Evolutionary conservation across 176 grass and related monocot species (phyloP).

Genomic region (Carex littledalei): DNA sequence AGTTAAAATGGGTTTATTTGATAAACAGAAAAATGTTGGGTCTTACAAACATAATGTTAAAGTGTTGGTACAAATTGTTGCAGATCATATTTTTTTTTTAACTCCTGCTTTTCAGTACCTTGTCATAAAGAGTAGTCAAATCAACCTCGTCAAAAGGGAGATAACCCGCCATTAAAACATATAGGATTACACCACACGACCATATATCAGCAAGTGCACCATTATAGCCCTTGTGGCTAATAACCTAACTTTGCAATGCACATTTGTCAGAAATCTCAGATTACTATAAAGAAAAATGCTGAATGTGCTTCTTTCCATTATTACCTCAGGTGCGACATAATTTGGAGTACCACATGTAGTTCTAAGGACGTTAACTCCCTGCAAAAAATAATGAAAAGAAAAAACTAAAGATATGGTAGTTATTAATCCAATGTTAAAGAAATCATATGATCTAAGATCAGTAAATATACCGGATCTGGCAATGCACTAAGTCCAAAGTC

Average conservation of each 20-base stretch:
- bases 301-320: not conserved
- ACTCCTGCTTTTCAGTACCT: constrained; percentile 34
- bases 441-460: constrained; percentile 18
- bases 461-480: constrained; percentile 59
- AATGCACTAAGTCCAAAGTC: constrained; percentile 95
- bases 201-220: constrained; percentile 94
- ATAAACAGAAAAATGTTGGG: not conserved
- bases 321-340: constrained; percentile 99
- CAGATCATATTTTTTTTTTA: not conserved
- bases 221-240: constrained; percentile 95
- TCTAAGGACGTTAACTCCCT: constrained; percentile 61
- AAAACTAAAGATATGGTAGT: not conserved
- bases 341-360: constrained; percentile 99
- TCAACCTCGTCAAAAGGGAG: constrained; percentile 98
- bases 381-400: constrained; percentile 24
- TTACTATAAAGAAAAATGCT: not conserved
- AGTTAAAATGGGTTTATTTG: not conserved
- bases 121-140: constrained; percentile 92
- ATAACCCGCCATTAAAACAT: constrained; percentile 91
- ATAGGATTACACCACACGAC: constrained; percentile 97
- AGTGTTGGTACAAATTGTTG: not conserved
- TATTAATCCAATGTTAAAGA: not conserved
- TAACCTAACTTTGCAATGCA: constrained; percentile 51
- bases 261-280: constrained; percentile 12
- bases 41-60: not conserved